Evolutionary conservation across 2,329 filamentous ascomycete species (phyloP), one percentile per base, ranked within the genome.

Genomic region (Cyanodermella asteris): DNA sequence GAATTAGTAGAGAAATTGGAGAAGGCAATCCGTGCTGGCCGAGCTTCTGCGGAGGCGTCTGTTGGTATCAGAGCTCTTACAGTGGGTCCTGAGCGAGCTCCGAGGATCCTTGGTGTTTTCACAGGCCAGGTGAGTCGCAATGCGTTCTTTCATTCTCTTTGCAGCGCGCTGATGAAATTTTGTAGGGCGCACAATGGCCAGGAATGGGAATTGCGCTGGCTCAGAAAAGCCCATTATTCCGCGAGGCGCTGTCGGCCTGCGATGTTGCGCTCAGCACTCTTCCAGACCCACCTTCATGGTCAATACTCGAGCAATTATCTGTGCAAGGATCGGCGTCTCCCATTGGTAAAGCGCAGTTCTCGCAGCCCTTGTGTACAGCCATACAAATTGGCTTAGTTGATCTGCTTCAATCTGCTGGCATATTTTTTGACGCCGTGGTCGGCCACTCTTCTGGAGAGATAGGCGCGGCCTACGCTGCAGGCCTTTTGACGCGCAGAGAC

Each of bases 371-470:
- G 6, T 41, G 38, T 20, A 16, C 39, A 34, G 3, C 43, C 38
- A 23, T 47, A 8, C 43, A 46, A 14, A 34, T 46, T 9, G 28
- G 34, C 5, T 26, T 44, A 3, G 36, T 44, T 4, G 29, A 40
- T n/a, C 23, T 44, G 9, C 31, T 46, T 3, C 28, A 28, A 0
- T 30, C 36, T 0, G 46, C 45, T 5, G 45, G 45, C 3, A 27
- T 59, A 11, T 22, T 25, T 1, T 44, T 52, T 5, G 18, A 30
- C 2, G 44, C 42, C 2, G 51, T 55, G 0, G 44, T 58, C 3
- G 57, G 58, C 3, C 58, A 61, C 33, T 59, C 55, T 0, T 55
- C 51, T 0, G 58, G 58, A 2, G 58, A 62, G 32, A 60, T 61
- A 10, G 55, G 39, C 1, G 56, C 56, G 0, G 59, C 54, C 0